phyloP scores from a whole-genome alignment of 2,329 filamentous ascomycete species.

The Fusarium sp. region DNA sequence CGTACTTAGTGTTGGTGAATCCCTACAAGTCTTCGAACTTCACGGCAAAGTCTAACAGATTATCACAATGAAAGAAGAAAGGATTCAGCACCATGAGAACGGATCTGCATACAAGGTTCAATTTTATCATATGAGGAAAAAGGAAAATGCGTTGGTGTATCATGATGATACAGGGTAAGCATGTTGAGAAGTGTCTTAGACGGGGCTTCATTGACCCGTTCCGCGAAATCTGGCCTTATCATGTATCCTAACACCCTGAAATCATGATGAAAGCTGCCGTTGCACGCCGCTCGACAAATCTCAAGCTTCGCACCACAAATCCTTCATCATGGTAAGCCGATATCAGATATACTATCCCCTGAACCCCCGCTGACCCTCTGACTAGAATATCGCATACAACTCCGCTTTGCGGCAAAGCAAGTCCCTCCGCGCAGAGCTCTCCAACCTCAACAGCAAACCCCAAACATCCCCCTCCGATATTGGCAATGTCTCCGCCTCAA shows the following conservation, averaged over 20 bases:
- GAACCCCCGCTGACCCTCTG: not conserved
- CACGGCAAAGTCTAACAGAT: too few relatives aligned
- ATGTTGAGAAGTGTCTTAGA: not conserved
- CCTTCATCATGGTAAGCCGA: conserved; percentile 36
- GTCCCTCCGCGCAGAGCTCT: conserved; percentile 80
- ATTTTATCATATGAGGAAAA: not conserved
- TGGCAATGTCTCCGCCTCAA: conserved; percentile 81
- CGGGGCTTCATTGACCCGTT: conserved; percentile 34
- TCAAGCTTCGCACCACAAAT: conserved; percentile 37
- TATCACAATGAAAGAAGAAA: too few relatives aligned
- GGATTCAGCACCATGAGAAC: too few relatives aligned
- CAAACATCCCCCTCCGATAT: conserved; percentile 68
- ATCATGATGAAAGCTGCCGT: conserved; percentile 42
- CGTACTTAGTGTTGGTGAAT: too few relatives aligned
- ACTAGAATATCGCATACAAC: conserved; percentile 85
- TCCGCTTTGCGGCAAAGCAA: conserved; percentile 87
- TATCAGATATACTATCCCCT: accelerated
- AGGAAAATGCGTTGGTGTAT: too few relatives aligned
- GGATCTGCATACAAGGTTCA: not conserved
- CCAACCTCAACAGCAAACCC: conserved; percentile 73
- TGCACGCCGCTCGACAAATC: conserved; percentile 21
- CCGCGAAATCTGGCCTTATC: conserved; percentile 48
- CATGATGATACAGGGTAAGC: conserved; percentile 22
- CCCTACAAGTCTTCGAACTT: too few relatives aligned
- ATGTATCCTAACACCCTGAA: conserved; percentile 31